Evolutionary conservation across 352 stramenopile genomes (phyloP), one percentile per base, ranked within the genome.

Genomic region (Pythium utonaiense): DNA sequence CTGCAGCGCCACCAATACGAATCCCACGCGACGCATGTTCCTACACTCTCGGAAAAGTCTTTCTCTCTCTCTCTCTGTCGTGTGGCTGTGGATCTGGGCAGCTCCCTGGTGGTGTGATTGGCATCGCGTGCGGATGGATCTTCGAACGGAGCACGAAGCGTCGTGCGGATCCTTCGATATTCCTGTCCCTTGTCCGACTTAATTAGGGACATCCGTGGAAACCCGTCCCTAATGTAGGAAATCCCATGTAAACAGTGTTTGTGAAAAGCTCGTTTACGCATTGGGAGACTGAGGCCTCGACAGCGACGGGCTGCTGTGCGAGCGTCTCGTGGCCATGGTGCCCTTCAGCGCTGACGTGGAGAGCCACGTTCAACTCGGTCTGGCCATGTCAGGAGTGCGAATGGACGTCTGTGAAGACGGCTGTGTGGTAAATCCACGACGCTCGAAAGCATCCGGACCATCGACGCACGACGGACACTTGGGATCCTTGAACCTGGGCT

Each of bases 91-190:
- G n/a, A n/a, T n/a, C n/a, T n/a, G n/a, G n/a, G n/a, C n/a, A n/a
- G n/a, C n/a, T n/a, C n/a, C n/a, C n/a, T n/a, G n/a, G n/a, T n/a
- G n/a, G n/a, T 6, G 34, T 47, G 40, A 47, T 47, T 25, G 19
- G 40, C 40, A 47, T 45, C 13, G 38, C n/a, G n/a, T n/a, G n/a
- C n/a, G n/a, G n/a, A 33, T 33, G 40, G n/a, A 47, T 47, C 24
- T 47, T 47, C 40, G 40, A 47, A 47, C n/a, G 27, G 40, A 47
- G 24, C 40, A 4, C 40, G 40, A 47, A 47, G 40, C 40, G 40
- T 25, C 40, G n/a, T 21, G n/a, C 6, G 19, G 40, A 47, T 47
- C 40, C n/a, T 47, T 28, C 40, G 17, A 47, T 6, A 47, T 47
- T 47, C 27, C 27, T 27, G 8, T 47, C 40, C 40, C 40, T 47